Evolutionary conservation across 768 basidiomycete species (phyloP).

Genomic region (Tulasnella sp.): DNA sequence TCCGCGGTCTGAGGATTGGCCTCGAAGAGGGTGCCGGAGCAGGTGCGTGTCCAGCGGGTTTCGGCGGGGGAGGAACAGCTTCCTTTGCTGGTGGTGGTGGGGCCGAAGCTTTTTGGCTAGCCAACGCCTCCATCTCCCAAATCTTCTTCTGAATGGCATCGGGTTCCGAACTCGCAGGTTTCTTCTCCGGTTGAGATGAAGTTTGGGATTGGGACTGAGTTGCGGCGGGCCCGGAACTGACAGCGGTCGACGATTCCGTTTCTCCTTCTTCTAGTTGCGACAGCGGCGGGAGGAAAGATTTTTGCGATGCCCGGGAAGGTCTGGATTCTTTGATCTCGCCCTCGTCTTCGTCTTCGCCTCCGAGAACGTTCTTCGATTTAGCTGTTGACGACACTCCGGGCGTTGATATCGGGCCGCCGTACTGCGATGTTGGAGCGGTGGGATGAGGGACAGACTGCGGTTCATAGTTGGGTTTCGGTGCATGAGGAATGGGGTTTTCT

Average conservation of each 20-base stretch:
- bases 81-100: not conserved
- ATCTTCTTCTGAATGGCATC: conserved; percentile 29
- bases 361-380: conserved; percentile 22
- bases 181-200: not conserved
- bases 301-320: not conserved
- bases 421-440: not conserved
- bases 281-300: not conserved
- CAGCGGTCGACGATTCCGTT: not conserved
- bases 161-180: not conserved
- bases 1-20: conserved; percentile 47
- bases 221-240: not conserved
- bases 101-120: not conserved
- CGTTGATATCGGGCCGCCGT: not conserved
- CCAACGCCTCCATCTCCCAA: conserved; percentile 30
- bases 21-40: conserved; percentile 46
- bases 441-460: conserved; percentile 13
- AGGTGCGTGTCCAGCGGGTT: not conserved
- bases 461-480: conserved; percentile 25
- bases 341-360: conserved; percentile 28
- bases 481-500: not conserved
- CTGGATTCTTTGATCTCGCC: conserved; percentile 22
- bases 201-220: not conserved
- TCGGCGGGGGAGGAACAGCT: not conserved
- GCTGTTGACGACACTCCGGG: not conserved
- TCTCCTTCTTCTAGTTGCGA: conserved; percentile 7